Evolutionary conservation across 352 stramenopile genomes (phyloP).

Genomic region (Globisporangium spinosum): DNA sequence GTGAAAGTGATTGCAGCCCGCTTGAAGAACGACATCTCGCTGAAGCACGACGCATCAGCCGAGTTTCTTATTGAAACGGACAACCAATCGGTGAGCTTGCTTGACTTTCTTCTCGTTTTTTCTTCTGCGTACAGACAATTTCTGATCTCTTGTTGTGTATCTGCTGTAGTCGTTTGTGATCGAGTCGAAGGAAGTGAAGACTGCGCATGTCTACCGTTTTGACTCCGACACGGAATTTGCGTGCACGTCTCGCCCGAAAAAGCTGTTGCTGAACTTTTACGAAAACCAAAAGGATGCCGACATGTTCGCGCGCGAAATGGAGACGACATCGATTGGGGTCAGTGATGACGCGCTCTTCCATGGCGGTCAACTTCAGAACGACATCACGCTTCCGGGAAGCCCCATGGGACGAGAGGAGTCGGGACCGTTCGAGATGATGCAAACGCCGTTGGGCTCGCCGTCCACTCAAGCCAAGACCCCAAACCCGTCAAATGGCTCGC

Average conservation of each 20-base stretch:
- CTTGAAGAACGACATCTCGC: conserved; percentile 54
- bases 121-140: neutral
- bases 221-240: conserved; percentile 76
- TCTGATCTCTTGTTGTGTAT: neutral
- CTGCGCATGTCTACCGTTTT: conserved; percentile 79
- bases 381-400: conserved; percentile 37
- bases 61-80: conserved; percentile 66
- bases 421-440: conserved; percentile 67
- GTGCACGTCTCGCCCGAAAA: conserved; percentile 58
- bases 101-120: neutral
- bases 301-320: conserved; percentile 21
- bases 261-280: conserved; percentile 65
- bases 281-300: conserved; percentile 44
- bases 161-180: conserved; percentile 30
- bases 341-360: conserved; percentile 48
- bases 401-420: conserved; percentile 48
- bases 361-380: conserved; percentile 24
- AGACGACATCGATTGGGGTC: conserved; percentile 49
- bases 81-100: conserved; percentile 43
- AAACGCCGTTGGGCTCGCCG: conserved; percentile 49
- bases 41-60: conserved; percentile 53
- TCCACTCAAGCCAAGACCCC: conserved; percentile 14
- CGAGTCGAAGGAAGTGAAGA: conserved; percentile 74
- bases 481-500: conserved; percentile 17
- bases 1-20: conserved; percentile 81